Evolutionary conservation across 805 yeast species (phyloP).

Genomic region (Hanseniaspora thailandica): DNA sequence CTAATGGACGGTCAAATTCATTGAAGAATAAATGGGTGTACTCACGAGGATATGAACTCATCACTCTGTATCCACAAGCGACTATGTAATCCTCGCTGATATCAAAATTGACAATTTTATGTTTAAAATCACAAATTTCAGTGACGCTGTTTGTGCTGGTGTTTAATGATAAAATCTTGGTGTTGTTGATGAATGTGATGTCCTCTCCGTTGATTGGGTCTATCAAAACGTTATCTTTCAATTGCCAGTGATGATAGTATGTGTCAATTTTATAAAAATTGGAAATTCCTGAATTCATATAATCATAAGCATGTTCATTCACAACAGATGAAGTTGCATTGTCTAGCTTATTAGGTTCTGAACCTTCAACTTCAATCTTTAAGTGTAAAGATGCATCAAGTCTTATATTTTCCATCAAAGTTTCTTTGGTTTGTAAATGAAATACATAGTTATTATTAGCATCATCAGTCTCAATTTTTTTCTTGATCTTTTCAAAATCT

Average conservation of each 20-base stretch:
- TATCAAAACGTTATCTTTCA: slow-evolving; percentile 1
- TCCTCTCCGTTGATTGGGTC: background rate
- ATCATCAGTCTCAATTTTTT: background rate
- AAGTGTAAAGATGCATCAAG: background rate
- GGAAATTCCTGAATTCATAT: background rate
- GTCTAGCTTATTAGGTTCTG: background rate
- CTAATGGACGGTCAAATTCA: background rate
- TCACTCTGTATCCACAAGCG: slow-evolving; percentile 8
- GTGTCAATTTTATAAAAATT: background rate
- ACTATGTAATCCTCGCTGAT: background rate
- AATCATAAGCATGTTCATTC: background rate
- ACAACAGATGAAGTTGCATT: background rate
- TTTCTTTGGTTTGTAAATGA: background rate
- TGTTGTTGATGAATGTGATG: background rate
- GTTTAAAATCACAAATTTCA: background rate
- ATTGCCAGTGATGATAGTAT: slow-evolving; percentile 10
- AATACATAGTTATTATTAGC: background rate
- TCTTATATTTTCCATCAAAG: background rate
- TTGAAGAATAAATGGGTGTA: background rate
- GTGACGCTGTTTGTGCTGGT: background rate
- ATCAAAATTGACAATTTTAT: slow-evolving; percentile 2
- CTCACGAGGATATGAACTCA: background rate
- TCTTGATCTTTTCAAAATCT: background rate
- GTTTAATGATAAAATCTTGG: background rate
- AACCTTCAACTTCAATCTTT: background rate